phyloP scores from a whole-genome alignment of 176 grass and related monocot genomes.

The Bonia amplexicaulis region DNA sequence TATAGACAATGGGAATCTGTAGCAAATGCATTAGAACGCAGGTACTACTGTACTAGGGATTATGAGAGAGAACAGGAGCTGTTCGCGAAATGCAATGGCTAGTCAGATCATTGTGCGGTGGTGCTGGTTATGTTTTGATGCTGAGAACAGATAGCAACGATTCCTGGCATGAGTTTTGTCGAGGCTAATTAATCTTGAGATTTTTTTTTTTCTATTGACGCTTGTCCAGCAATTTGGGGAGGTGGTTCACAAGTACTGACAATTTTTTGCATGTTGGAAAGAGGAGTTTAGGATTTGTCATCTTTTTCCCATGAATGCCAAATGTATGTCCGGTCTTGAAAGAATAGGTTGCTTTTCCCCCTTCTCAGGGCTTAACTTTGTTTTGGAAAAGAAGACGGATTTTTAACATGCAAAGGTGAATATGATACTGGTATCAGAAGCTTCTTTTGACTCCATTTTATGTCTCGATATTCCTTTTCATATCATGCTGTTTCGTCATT shows the following conservation, averaged over 20 bases:
- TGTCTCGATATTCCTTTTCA: not conserved
- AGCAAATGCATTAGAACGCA: slow-evolving; percentile 20
- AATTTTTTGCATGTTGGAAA: slow-evolving; percentile 47
- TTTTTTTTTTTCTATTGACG: slow-evolving; percentile 19
- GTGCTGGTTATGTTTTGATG: slow-evolving; percentile 14
- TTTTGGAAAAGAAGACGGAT: not conserved
- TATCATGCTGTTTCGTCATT: not conserved
- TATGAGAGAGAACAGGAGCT: not conserved
- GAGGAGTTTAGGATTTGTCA: slow-evolving; percentile 22
- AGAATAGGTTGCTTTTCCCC: slow-evolving; percentile 14
- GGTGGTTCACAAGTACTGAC: slow-evolving; percentile 44
- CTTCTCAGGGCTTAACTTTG: slow-evolving; percentile 28
- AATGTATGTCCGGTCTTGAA: slow-evolving; percentile 28
- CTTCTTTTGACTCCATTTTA: not conserved
- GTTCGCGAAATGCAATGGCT: slow-evolving; percentile 28
- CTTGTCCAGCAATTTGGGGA: slow-evolving; percentile 34
- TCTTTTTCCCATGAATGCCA: slow-evolving; percentile 20
- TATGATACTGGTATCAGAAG: slow-evolving; percentile 5
- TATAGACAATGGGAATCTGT: not conserved
- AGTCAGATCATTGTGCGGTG: not conserved
- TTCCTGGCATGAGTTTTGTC: slow-evolving; percentile 49
- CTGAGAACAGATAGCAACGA: slow-evolving; percentile 23
- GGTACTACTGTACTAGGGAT: not conserved
- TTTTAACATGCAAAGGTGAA: slow-evolving; percentile 33
- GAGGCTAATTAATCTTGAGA: slow-evolving; percentile 26